A percentile compares a stretch with the other conserved stretches of the same genome.
Conservation (phyloP, 495 filamentous ascomycete species). For the Tetracladium setigerum region DNA sequence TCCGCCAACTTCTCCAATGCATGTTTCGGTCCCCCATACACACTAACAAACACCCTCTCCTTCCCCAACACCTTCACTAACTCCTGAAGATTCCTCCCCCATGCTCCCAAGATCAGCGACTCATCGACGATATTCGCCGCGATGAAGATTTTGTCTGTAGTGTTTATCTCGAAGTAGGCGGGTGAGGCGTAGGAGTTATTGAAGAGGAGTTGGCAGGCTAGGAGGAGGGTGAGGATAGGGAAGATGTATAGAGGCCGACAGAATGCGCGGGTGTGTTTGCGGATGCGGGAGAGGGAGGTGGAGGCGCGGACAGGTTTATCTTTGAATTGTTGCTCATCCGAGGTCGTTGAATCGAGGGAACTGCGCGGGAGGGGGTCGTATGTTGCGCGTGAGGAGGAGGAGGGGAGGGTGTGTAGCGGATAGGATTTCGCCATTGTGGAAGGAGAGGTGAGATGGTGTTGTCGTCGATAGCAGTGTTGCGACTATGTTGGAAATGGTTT, state of each 20-base stretch:
- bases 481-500: too few species aligned
- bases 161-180: constrained; percentile 19
- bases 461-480: too few species aligned
- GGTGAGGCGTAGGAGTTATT: constrained; percentile 13
- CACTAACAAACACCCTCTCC: constrained; percentile 47
- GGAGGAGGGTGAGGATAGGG: constrained; percentile 4
- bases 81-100: constrained; percentile 55
- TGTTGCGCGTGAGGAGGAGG: background rate
- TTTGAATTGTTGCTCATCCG: constrained; percentile 16
- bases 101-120: constrained; percentile 51
- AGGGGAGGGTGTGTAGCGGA: too few species aligned
- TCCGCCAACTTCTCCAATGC: constrained; percentile 34
- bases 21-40: constrained; percentile 50
- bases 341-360: constrained; percentile 1
- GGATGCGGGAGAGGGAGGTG: background rate
- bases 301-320: constrained; percentile 11
- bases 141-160: constrained; percentile 65
- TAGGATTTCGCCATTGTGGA: too few species aligned
- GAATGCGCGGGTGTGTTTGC: constrained; percentile 1
- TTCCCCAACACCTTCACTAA: constrained; percentile 54
- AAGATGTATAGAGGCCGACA: constrained; percentile 16
- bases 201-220: constrained; percentile 8
- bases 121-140: constrained; percentile 67
- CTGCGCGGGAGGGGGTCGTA: constrained; percentile 15
- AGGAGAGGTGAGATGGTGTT: too few species aligned